These are phyloP conservation scores for Scenedesmus sp. DNA, from an alignment of 163 green algal genomes.

Conservation along the genomic window DNA sequence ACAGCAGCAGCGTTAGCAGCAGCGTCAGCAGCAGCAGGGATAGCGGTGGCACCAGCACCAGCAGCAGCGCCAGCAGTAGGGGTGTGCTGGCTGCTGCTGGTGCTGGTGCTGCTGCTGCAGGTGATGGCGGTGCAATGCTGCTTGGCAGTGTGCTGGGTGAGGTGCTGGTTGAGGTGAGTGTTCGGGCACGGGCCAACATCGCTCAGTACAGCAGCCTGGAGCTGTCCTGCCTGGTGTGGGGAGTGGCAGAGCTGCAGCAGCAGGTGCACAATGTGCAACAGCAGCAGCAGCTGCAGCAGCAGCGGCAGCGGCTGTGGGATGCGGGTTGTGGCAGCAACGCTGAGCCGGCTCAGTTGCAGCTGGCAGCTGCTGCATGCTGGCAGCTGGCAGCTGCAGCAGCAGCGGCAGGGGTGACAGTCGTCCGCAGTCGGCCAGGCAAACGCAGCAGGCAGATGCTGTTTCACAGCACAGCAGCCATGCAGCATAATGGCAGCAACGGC, in stretches of 20 bases:
- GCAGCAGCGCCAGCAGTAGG: neutral
- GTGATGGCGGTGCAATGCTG: neutral
- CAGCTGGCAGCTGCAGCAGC: conserved; percentile 17
- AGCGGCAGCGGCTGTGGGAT: neutral
- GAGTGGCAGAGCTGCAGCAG: conserved; percentile 17
- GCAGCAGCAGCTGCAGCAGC: neutral
- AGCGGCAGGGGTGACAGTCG: neutral
- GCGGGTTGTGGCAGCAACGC: neutral
- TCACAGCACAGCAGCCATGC: neutral
- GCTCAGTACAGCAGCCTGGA: conserved; percentile 1
- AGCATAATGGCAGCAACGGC: neutral
- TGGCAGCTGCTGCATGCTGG: conserved; percentile 20
- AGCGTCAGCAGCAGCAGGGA: neutral
- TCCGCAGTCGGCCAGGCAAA: neutral
- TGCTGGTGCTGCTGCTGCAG: neutral
- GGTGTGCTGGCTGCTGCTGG: neutral
- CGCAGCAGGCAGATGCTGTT: neutral
- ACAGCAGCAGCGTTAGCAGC: neutral
- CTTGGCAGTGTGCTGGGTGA: neutral
- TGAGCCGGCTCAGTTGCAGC: neutral
- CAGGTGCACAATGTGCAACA: neutral
- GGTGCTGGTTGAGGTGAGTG: neutral
- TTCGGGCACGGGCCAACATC: neutral
- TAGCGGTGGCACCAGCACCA: neutral
- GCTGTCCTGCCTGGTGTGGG: conserved; percentile 47